Base-by-base conservation (phyloP, 306 rosid genomes). In the Cucurbita ficifolia region DNA sequence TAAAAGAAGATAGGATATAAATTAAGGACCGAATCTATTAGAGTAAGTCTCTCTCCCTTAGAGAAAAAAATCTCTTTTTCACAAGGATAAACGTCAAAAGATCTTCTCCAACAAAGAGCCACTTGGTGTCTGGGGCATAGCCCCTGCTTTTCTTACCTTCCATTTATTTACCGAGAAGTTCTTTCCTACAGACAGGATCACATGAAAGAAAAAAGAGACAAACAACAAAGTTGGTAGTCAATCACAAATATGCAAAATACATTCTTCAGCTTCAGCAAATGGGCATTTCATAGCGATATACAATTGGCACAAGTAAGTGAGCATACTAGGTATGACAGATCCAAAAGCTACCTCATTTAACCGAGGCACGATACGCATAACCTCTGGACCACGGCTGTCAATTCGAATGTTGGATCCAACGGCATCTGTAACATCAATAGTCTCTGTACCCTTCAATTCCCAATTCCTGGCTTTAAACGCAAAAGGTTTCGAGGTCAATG, bases 391-490 rank as follows among this genome's bases (percentile, higher is more conserved):
- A 83, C 99, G 85, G 77, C 99, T 95, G 80, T 95, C 99, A 80
- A 91, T 95, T 76, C 97, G 85, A 78, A 95, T 95, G 79, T 95
- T 95, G 70, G 97, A 95, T 68, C 97, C 99, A 78, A 95, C 96
- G 24, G 99, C 99, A 83, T 95, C 97, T 78, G 96, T 95, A 81
- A 95, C 96, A 80, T 95, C 99, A 83, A 95, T 91, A 82, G 61
- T 91, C 77, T 95, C 96, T 18, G 97, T 95, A 54, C 97, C 95
- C 83, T 95, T 95, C 79, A 95, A 81, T 82, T 95, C 99, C 96
- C 97, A 95, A 79, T 95, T 95, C 17, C 97, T 84, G 57, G 97
- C 99, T 79, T 95, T 95, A 86, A 95, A 95, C 73, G 99, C 99
- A 86, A 89, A 95, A n/a, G 99, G 96, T 80, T 95, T 95, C 0